Evolutionary conservation across 192 early-diverging fungal species (phyloP), one percentile per base, ranked within the genome.

Genomic region (Coemansia sp.): DNA sequence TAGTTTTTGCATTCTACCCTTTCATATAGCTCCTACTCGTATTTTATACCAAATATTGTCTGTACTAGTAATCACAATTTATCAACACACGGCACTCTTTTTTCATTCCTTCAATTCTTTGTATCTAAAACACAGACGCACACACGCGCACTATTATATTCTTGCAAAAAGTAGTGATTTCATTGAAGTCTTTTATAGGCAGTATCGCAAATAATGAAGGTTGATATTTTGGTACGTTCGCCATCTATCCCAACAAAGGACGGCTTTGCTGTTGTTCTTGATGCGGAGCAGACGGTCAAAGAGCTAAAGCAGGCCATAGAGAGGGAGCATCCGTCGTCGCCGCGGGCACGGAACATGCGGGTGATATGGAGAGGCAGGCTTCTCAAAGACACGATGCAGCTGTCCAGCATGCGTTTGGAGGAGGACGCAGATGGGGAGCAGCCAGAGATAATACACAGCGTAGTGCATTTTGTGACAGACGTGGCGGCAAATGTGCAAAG

Each of bases 291-390:
- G 55, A 68, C 42, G 18, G 60, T 72, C 10, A 45, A 20, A 19
- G 63, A 78, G 16, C 55, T 78, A 4, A 78, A 78, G 52, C 60
- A 56, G 20, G 48, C 55, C 4, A 78, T 78, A 32, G 75, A 78
- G 48, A 36, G 19, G 14, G 55, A 47, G 22, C 75, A 78, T 53
- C 42, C 58, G 19, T 49, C 58, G 14, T 29, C 60, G 46, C 75
- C 75, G 20, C 60, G 53, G 13, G 69, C 75, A 20, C 67, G 64
- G 5, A 52, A 65, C n/a, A 78, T 78, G 75, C 69, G 75, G 19
- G 50, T 78, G 34, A 69, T 78, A 53, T 78, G 75, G 70, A 78
- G 65, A 52, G 75, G 75, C 6, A 65, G 75, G 49, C 57, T 72
- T 19, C 64, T 78, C 1, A 32, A 47, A 9, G 70, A 78, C 61